Base-by-base conservation (phyloP, 805 yeast genomes). In the Myxozyma vanderwaltii region DNA sequence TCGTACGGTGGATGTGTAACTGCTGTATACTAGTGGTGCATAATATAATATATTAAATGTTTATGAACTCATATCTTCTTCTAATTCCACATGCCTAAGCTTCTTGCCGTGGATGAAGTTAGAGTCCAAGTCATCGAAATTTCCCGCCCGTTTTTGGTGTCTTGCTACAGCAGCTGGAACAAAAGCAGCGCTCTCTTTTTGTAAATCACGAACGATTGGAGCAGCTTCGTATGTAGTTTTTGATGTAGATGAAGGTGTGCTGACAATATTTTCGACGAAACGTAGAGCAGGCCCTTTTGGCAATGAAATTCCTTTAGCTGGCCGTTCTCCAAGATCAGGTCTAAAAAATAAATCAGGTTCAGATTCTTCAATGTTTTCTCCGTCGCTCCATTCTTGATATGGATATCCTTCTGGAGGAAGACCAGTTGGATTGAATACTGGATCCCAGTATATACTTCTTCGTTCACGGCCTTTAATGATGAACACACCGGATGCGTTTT, bases 181-280 rank as follows among this genome's bases (percentile, higher is more conserved):
- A 51, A 66, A 59, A 13, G 61, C 51, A 19, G 64, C 61, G 29
- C 65, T 59, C 26, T 67, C 69, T 36, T 65, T 56, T 24, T 39
- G 35, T 27, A 67, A 36, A 46, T 67, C 67, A 3, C 69, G 62
- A 17, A 67, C 64, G 10, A 67, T 47, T n/a, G 69, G 68, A 4
- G 69, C 69, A 7, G 68, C 66, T 39, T 65, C 69, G 29, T 67
- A 67, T 12, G 62, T 67, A 1, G 61, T 61, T 39, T 13, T 17
- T 8, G 41, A 17, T 38, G 7, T 17, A 15, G 44, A 47, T 2
- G 54, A 15, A 6, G 13, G 39, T 23, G 31, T 40, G 19, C 29
- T 13, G n/a, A 24, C 35, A 13, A 38, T 4, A 21, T 27, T 35
- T 13, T 17, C 38, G 17, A n/a, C 47, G 36, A 51, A 52, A 24